A percentile compares a stretch with the other conserved stretches of the same genome.
Evolutionary conservation across 2,329 filamentous ascomycete species (phyloP).

Genomic region (Exophiala viscosa): DNA sequence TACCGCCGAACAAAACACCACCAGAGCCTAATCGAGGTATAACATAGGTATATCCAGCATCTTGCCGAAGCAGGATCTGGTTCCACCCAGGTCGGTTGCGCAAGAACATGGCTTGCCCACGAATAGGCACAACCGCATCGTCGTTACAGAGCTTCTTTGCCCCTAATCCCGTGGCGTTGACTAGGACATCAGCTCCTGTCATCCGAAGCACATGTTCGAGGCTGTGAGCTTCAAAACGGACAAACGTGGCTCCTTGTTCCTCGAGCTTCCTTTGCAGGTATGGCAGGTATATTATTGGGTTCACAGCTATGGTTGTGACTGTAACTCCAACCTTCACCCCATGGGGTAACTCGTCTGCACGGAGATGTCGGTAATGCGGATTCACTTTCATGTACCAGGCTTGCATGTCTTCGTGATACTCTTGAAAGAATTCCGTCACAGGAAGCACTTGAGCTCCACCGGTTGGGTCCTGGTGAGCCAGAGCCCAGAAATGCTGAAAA

Average conservation of each 20-base stretch:
- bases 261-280: constrained; percentile 25
- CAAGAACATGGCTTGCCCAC: constrained; percentile 30
- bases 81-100: too few relatives aligned
- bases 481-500: constrained; percentile 26
- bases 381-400: constrained; percentile 27
- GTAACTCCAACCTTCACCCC: constrained; percentile 14
- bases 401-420: constrained; percentile 16
- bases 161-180: constrained; percentile 26
- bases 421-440: background rate
- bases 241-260: constrained; percentile 15
- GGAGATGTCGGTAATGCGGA: constrained; percentile 6
- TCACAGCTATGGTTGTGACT: constrained; percentile 19
- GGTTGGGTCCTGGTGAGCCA: constrained; percentile 28
- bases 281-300: background rate
- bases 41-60: constrained; percentile 37
- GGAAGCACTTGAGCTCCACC: constrained; percentile 11
- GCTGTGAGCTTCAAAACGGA: constrained; percentile 1
- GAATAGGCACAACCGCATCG: constrained; percentile 33
- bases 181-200: constrained; percentile 5
- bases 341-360: background rate
- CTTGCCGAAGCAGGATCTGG: constrained; percentile 23
- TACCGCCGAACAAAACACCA: constrained; percentile 36
- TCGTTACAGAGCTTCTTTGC: constrained; percentile 28
- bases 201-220: background rate
- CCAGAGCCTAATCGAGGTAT: constrained; percentile 36